These are phyloP conservation scores for Ogataea glucozyma DNA, from an alignment of 805 yeast genomes.

Conservation along the genomic window DNA sequence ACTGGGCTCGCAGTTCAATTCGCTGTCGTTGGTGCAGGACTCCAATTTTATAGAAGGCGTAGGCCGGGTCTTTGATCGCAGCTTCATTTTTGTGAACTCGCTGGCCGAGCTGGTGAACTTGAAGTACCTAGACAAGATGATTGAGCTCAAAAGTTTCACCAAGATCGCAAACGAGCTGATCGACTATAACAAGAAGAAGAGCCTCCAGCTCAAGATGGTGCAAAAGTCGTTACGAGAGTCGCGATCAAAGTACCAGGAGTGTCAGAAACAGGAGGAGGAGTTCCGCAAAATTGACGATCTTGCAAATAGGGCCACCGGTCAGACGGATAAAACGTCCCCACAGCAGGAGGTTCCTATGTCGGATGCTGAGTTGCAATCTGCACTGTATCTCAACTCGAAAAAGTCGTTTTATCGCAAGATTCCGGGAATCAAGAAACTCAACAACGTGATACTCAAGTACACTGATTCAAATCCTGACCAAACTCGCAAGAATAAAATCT, in stretches of 20 bases:
- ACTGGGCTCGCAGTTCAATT: slow-evolving; percentile 51
- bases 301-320: slow-evolving; percentile 28
- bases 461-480: slow-evolving; percentile 38
- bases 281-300: slow-evolving; percentile 34
- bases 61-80: slow-evolving; percentile 83
- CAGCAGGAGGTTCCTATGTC: slow-evolving; percentile 32
- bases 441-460: slow-evolving; percentile 35
- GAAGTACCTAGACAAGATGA: slow-evolving; percentile 35
- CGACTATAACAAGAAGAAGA: slow-evolving; percentile 36
- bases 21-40: slow-evolving; percentile 52
- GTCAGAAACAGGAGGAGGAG: slow-evolving; percentile 34
- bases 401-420: slow-evolving; percentile 34
- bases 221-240: slow-evolving; percentile 30
- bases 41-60: slow-evolving; percentile 61
- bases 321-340: slow-evolving; percentile 9
- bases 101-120: slow-evolving; percentile 35
- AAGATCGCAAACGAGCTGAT: slow-evolving; percentile 34
- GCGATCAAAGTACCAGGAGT: slow-evolving; percentile 27
- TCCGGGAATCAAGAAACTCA: slow-evolving; percentile 38
- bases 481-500: slow-evolving; percentile 34
- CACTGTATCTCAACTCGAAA: slow-evolving; percentile 31
- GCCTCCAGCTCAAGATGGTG: slow-evolving; percentile 34
- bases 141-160: slow-evolving; percentile 37
- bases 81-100: slow-evolving; percentile 51
- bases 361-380: slow-evolving; percentile 35